Evolutionary conservation across 352 stramenopile species (phyloP).

Genomic region (Phytophthora tentaculata): DNA sequence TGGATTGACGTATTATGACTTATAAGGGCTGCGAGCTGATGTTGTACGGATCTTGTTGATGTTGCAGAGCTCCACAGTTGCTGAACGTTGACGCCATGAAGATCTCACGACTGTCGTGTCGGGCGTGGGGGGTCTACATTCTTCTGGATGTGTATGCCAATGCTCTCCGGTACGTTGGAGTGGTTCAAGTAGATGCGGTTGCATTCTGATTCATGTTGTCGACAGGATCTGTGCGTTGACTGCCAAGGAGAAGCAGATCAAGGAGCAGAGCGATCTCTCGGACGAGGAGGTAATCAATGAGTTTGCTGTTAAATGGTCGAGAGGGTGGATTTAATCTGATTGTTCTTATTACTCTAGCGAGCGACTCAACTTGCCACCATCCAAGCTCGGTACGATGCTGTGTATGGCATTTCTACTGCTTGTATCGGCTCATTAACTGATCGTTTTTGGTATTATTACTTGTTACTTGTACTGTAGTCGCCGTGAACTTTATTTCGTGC

Average conservation of each 20-base stretch:
- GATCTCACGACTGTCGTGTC: slow-evolving; percentile 73
- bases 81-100: slow-evolving; percentile 77
- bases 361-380: slow-evolving; percentile 49
- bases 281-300: slow-evolving; percentile 46
- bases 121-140: slow-evolving; percentile 77
- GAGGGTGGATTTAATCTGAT: neutral
- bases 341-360: slow-evolving; percentile 24
- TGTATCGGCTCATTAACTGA: slow-evolving; percentile 1
- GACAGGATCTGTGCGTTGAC: slow-evolving; percentile 65
- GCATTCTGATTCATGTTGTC: slow-evolving; percentile 1
- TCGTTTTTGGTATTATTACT: slow-evolving; percentile 1
- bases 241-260: slow-evolving; percentile 64
- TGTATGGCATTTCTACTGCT: neutral
- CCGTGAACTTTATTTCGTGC: slow-evolving; percentile 78
- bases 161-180: slow-evolving; percentile 57
- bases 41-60: slow-evolving; percentile 12
- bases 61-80: slow-evolving; percentile 70
- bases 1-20: neutral
- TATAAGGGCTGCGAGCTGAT: neutral
- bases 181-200: neutral
- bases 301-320: neutral
- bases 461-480: slow-evolving; percentile 43
- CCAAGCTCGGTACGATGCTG: slow-evolving; percentile 45
- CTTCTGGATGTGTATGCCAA: slow-evolving; percentile 84
- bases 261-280: slow-evolving; percentile 52